A percentile compares a stretch with the other conserved stretches of the same genome.
phyloP scores from a whole-genome alignment of 108 stramenopile species.

The Epithemia pelagica region DNA sequence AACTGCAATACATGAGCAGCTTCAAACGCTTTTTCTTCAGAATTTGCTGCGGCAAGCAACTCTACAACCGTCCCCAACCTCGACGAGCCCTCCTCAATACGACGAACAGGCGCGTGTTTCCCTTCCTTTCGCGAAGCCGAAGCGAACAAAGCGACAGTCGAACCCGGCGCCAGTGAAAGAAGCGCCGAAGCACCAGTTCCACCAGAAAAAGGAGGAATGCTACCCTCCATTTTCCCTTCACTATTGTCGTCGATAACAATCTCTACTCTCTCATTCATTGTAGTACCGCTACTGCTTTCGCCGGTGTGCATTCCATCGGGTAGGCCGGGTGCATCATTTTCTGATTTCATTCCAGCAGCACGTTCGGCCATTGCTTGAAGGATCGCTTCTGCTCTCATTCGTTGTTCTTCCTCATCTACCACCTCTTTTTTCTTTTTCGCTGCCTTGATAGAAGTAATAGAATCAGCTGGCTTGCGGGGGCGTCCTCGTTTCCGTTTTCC shows the following conservation, averaged over 20 bases:
- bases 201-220: not conserved
- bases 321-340: not conserved
- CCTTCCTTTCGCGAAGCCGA: too few species aligned
- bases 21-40: conserved; percentile 18
- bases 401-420: not conserved
- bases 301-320: not conserved
- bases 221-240: not conserved
- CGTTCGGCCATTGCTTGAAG: not conserved
- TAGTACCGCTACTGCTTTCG: not conserved
- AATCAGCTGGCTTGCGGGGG: not conserved
- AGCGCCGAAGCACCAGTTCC: too few species aligned
- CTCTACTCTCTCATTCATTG: not conserved
- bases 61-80: conserved; percentile 2
- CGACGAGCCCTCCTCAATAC: not conserved
- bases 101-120: too few species aligned
- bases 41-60: conserved; percentile 26
- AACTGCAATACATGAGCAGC: conserved; percentile 20
- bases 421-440: conserved; percentile 1
- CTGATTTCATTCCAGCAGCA: not conserved
- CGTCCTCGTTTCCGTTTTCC: not conserved
- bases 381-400: not conserved
- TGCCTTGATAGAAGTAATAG: not conserved
- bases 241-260: not conserved
- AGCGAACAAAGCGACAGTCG: not conserved
- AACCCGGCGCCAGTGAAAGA: too few species aligned